These are phyloP conservation scores for Lachancea waltii DNA, from an alignment of 805 yeast species.

Conservation along the genomic window DNA sequence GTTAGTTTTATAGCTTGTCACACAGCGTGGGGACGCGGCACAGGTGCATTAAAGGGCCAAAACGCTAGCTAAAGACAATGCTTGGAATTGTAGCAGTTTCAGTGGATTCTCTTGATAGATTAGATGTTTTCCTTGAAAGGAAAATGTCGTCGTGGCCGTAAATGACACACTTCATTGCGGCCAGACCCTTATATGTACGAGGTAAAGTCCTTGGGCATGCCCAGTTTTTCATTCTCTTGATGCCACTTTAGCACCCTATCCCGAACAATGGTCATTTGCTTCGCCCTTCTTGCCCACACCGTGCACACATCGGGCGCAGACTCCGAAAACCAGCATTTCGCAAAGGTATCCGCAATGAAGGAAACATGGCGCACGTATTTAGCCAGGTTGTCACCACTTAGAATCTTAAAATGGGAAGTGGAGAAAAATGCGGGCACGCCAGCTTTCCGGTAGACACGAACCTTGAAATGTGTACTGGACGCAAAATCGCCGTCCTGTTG, in stretches of 20 bases:
- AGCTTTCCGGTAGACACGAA: conserved; percentile 54
- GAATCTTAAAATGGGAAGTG: conserved; percentile 65
- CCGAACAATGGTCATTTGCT: conserved; percentile 5
- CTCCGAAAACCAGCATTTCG: conserved; percentile 58
- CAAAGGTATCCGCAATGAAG: conserved; percentile 61
- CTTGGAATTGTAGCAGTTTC: too few relatives aligned
- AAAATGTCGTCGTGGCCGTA: too few relatives aligned
- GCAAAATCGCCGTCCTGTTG: conserved; percentile 8
- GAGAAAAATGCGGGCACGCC: conserved; percentile 77
- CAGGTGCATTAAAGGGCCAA: too few relatives aligned
- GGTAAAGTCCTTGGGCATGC: background rate
- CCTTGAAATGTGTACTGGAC: conserved; percentile 42
- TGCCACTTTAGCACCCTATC: background rate
- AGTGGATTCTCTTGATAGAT: too few relatives aligned
- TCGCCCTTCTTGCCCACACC: conserved; percentile 14
- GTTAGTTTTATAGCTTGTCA: too few relatives aligned
- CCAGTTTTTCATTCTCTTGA: background rate
- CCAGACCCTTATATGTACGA: background rate
- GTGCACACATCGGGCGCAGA: conserved; percentile 18
- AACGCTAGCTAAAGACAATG: too few relatives aligned
- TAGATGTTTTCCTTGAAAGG: too few relatives aligned
- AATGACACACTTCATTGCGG: too few relatives aligned
- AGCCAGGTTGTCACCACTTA: conserved; percentile 55
- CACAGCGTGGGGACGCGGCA: too few relatives aligned
- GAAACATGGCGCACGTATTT: conserved; percentile 61